Evolutionary conservation across 2,329 filamentous ascomycete genomes (phyloP), one percentile per base, ranked within the genome.

Genomic region (Magnaporthales sp.): DNA sequence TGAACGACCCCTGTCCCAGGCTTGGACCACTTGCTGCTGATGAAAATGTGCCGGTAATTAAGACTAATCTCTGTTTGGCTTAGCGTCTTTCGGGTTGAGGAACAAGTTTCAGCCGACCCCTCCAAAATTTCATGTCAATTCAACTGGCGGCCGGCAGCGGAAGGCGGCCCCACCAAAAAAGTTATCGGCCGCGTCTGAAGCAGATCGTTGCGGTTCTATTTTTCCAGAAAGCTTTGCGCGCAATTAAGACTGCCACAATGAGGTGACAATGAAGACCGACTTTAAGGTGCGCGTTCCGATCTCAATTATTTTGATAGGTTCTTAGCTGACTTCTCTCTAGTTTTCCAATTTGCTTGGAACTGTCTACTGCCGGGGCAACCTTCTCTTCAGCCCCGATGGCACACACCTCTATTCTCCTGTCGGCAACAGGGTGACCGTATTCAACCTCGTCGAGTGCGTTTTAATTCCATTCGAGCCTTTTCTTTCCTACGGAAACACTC

Each of bases 301-400:
- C 4, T 13, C 26, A 26, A 60, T 15, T 4, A 6, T 13, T 8
- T 24, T 58, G n/a, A n/a, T n/a, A n/a, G 4, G 19, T 26, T 22
- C 24, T 1, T 26, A 10, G 13, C 32, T 64, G 5, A 64, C 63
- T 30, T 26, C 5, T 61, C 56, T 60, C 1, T 74, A 97, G 93
- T 99, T 99, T 81, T 97, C 94, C 77, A 99, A 98, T 80, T 86
- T 99, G 77, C 87, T 99, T 75, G 96, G 95, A 76, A 99, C 95
- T 72, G 95, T 99, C 76, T 99, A 98, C 83, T 92, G 93, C 82
- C 92, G 93, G 86, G 95, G 96, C 80, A 99, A 98, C 78, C 86
- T 99, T 74, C 86, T 97, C 76, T 99, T 96, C 83, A 96, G 92
- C 73, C 92, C 93, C 69, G 94, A 99, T 86, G 96, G 96, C 76